Percentiles rank a stretch among this genome's conserved stretches.
Conservation (phyloP, 768 basidiomycete species). For the Asterophora lycoperdoides region DNA sequence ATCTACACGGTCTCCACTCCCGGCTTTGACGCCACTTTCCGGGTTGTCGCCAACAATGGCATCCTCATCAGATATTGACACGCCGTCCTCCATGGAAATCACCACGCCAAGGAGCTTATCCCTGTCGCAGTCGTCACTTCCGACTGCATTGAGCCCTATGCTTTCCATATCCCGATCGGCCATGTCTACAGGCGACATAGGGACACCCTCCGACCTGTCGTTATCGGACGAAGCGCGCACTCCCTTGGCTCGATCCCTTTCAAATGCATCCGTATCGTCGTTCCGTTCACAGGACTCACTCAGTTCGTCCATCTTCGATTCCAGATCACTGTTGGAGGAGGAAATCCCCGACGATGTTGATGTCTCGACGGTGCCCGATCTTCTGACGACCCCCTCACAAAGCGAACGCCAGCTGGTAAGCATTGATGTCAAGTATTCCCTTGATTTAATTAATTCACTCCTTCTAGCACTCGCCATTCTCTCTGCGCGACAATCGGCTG, state of each 20-base stretch:
- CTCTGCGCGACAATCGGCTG: slow-evolving; percentile 27
- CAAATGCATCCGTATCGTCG: slow-evolving; percentile 23
- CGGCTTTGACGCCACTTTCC: slow-evolving; percentile 5
- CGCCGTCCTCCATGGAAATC: slow-evolving; percentile 7
- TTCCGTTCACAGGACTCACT: slow-evolving; percentile 43
- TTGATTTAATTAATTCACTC: neutral
- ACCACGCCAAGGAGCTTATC: slow-evolving; percentile 9
- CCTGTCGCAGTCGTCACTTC: slow-evolving; percentile 5
- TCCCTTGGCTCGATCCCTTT: slow-evolving; percentile 19
- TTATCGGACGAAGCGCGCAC: slow-evolving; percentile 32
- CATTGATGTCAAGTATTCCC: slow-evolving; percentile 3
- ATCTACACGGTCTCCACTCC: neutral
- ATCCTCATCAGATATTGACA: slow-evolving; percentile 7
- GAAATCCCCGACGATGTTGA: slow-evolving; percentile 25
- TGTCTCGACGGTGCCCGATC: slow-evolving; percentile 50
- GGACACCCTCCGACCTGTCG: slow-evolving; percentile 25
- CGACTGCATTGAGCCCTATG: neutral
- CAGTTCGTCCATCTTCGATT: slow-evolving; percentile 33
- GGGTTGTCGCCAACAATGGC: slow-evolving; percentile 3
- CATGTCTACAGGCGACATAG: slow-evolving; percentile 6
- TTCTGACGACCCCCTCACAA: slow-evolving; percentile 43
- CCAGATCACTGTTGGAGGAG: slow-evolving; percentile 31
- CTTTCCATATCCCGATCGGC: slow-evolving; percentile 6
- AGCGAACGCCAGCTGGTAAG: slow-evolving; percentile 13
- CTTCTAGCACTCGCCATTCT: slow-evolving; percentile 8